These are phyloP conservation scores for Mycosarcoma maydis DNA, from an alignment of 1,284 basidiomycete species.

Conservation along the genomic window DNA sequence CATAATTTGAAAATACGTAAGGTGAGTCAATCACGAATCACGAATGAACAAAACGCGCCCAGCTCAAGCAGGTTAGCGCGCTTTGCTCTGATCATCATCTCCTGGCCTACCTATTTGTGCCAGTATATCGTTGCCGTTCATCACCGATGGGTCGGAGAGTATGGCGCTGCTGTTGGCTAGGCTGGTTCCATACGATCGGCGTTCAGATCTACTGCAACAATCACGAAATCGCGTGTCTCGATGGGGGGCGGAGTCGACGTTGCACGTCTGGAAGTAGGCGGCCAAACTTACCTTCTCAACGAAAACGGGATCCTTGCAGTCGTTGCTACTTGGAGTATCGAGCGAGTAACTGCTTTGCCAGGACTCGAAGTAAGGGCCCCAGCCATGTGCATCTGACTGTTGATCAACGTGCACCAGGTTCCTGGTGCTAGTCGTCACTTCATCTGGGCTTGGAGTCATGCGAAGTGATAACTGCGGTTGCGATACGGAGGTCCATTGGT, in stretches of 20 bases:
- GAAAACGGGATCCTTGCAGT: not conserved
- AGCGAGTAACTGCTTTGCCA: not conserved
- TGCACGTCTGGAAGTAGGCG: too few relatives aligned
- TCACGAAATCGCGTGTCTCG: too few relatives aligned
- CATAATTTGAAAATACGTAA: too few relatives aligned
- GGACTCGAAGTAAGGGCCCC: not conserved
- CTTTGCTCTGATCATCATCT: too few relatives aligned
- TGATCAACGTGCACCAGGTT: not conserved
- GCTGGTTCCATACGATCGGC: too few relatives aligned
- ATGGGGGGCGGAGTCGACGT: too few relatives aligned
- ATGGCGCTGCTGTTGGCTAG: not conserved
- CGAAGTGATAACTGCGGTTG: too few relatives aligned
- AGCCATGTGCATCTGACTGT: not conserved
- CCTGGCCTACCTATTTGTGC: not conserved
- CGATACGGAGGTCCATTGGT: too few relatives aligned
- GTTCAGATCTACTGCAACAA: too few relatives aligned
- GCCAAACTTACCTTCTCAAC: slow-evolving; percentile 1
- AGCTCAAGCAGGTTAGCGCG: too few relatives aligned
- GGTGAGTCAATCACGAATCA: too few relatives aligned
- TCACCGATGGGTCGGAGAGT: not conserved
- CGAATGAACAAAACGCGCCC: too few relatives aligned
- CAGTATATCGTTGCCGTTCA: not conserved
- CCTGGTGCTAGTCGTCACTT: not conserved
- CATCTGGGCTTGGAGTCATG: not conserved
- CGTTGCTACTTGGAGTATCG: not conserved